These are phyloP conservation scores for Penicillium salamii DNA, from an alignment of 495 filamentous ascomycete species.

Conservation along the genomic window DNA sequence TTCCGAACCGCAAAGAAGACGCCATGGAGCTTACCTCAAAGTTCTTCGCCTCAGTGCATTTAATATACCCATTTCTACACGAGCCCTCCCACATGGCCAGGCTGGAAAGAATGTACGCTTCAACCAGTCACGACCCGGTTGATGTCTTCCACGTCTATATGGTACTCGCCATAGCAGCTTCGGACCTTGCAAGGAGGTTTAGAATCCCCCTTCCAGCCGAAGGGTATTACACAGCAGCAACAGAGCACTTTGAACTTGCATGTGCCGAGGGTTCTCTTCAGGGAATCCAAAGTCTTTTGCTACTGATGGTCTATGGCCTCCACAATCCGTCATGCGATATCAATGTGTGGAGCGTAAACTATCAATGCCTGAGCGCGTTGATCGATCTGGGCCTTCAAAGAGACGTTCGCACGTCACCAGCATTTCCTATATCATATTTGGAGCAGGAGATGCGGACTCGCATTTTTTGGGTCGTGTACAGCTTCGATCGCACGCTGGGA, in stretches of 20 bases:
- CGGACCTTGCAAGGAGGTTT: constrained; percentile 38
- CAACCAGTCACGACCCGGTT: constrained; percentile 13
- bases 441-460: constrained; percentile 48
- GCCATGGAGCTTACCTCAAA: constrained; percentile 35
- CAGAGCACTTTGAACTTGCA: constrained; percentile 34
- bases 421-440: constrained; percentile 34
- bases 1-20: constrained; percentile 35
- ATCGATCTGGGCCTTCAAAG: constrained; percentile 48
- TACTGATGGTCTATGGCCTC: constrained; percentile 47
- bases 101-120: constrained; percentile 29
- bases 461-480: constrained; percentile 49
- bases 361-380: constrained; percentile 44
- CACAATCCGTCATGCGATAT: constrained; percentile 44
- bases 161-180: constrained; percentile 44
- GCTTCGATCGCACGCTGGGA: constrained; percentile 42
- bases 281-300: constrained; percentile 39
- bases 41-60: constrained; percentile 41
- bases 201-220: constrained; percentile 41
- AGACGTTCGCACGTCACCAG: constrained; percentile 32
- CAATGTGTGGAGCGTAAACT: constrained; percentile 49
- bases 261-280: constrained; percentile 37
- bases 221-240: constrained; percentile 43
- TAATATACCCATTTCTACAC: constrained; percentile 44
- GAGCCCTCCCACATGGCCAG: constrained; percentile 34
- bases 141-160: constrained; percentile 42